Evolutionary conservation across 2,329 filamentous ascomycete genomes (phyloP).

Genomic region (Beauveria bassiana): DNA sequence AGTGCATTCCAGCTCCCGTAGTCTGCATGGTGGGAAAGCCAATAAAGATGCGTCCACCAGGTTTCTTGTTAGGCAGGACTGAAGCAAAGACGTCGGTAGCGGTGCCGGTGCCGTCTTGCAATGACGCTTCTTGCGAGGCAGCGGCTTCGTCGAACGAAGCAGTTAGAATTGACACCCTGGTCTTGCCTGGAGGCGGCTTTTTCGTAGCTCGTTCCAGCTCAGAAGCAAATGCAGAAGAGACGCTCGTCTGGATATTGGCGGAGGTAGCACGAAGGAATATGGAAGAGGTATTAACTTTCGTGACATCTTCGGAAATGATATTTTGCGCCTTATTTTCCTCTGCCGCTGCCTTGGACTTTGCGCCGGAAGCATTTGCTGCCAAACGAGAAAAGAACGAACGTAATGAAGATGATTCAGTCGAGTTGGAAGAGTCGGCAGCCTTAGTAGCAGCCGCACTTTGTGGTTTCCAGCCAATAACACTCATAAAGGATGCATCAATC

Average conservation of each 20-base stretch:
- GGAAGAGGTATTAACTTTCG: slow-evolving; percentile 61
- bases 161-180: slow-evolving; percentile 79
- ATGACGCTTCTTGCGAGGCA: slow-evolving; percentile 49
- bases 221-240: slow-evolving; percentile 63
- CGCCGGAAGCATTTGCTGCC: slow-evolving; percentile 48
- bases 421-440: slow-evolving; percentile 40
- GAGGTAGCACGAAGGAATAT: slow-evolving; percentile 88
- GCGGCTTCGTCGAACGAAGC: slow-evolving; percentile 80
- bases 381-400: slow-evolving; percentile 74
- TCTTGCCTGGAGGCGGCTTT: slow-evolving; percentile 85
- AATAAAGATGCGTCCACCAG: slow-evolving; percentile 83
- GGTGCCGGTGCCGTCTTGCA: slow-evolving; percentile 40
- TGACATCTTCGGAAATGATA: slow-evolving; percentile 62
- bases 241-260: slow-evolving; percentile 69
- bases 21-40: slow-evolving; percentile 97
- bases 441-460: slow-evolving; percentile 34
- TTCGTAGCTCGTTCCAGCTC: slow-evolving; percentile 95
- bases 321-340: slow-evolving; percentile 58
- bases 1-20: slow-evolving; percentile 85
- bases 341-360: slow-evolving; percentile 48
- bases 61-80: slow-evolving; percentile 78
- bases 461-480: slow-evolving; percentile 76
- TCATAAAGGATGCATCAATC: slow-evolving; percentile 87
- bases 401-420: slow-evolving; percentile 50
- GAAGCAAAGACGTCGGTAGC: slow-evolving; percentile 78